Evolutionary conservation across 2,329 filamentous ascomycete species (phyloP).

Genomic region (Eutypella sp.): DNA sequence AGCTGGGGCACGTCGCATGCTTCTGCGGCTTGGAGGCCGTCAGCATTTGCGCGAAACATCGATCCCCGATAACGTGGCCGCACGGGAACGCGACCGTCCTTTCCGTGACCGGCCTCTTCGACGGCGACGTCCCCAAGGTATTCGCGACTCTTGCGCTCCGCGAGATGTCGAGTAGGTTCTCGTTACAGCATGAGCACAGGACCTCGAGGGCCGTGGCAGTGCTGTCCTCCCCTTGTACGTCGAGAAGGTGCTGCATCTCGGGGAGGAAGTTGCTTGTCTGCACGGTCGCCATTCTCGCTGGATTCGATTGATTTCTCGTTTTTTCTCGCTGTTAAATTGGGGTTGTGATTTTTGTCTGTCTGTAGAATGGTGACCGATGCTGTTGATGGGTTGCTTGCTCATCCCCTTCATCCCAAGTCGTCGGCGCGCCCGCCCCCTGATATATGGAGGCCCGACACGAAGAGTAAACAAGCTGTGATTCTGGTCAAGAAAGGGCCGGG

Average conservation of each 20-base stretch:
- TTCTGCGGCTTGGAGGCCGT: slow-evolving; percentile 1
- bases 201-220: slow-evolving; percentile 9
- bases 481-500: neutral
- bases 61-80: slow-evolving; percentile 21
- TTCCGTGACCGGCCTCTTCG: slow-evolving; percentile 13
- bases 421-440: too few relatives aligned
- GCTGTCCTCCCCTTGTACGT: slow-evolving; percentile 7
- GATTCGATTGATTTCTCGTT: neutral
- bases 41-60: slow-evolving; percentile 13
- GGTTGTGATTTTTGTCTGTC: too few relatives aligned
- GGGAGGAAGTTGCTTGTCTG: slow-evolving; percentile 18
- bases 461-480: neutral
- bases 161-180: slow-evolving; percentile 15
- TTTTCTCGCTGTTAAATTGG: neutral
- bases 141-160: slow-evolving; percentile 5
- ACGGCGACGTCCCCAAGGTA: neutral
- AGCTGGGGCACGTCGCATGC: slow-evolving; percentile 14
- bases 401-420: too few relatives aligned
- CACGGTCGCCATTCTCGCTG: slow-evolving; percentile 7
- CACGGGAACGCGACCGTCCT: slow-evolving; percentile 17
- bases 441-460: neutral
- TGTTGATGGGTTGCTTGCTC: too few relatives aligned
- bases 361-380: too few relatives aligned
- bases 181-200: slow-evolving; percentile 14
- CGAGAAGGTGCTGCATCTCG: slow-evolving; percentile 16